Evolutionary conservation across 192 early-diverging fungal species (phyloP).

Genomic region (Gaertneriomyces sp.): DNA sequence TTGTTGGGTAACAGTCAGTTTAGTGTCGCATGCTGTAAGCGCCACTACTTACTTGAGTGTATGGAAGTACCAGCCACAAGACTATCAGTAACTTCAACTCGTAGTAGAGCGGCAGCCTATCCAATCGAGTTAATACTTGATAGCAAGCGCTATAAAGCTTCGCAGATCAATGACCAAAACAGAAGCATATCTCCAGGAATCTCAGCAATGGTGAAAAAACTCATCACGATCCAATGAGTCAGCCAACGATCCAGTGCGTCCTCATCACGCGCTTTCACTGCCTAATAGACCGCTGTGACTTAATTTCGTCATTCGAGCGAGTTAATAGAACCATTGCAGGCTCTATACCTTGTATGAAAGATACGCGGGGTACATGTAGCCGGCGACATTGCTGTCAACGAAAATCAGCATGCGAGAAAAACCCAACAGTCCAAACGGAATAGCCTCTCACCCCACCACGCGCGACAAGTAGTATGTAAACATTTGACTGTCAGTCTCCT

Average conservation of each 20-base stretch:
- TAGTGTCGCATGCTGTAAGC: too few species aligned
- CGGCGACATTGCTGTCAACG: slow-evolving; percentile 5
- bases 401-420: background rate
- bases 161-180: slow-evolving; percentile 18
- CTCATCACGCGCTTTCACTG: slow-evolving; percentile 20
- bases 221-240: slow-evolving; percentile 30
- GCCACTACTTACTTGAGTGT: slow-evolving; percentile 9
- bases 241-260: slow-evolving; percentile 23
- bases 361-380: slow-evolving; percentile 22
- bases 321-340: background rate
- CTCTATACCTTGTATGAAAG: slow-evolving; percentile 26
- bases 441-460: too few species aligned
- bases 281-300: background rate
- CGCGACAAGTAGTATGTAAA: too few species aligned
- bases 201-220: slow-evolving; percentile 20
- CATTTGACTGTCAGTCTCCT: too few species aligned
- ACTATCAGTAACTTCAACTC: slow-evolving; percentile 26
- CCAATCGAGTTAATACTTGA: background rate
- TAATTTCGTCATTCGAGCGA: background rate
- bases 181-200: slow-evolving; percentile 24
- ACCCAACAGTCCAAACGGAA: too few species aligned
- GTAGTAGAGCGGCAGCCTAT: slow-evolving; percentile 29
- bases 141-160: background rate
- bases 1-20: background rate
- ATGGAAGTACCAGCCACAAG: slow-evolving; percentile 27